Evolutionary conservation across 2,329 filamentous ascomycete species (phyloP).

Genomic region (Beauveria medogensis): DNA sequence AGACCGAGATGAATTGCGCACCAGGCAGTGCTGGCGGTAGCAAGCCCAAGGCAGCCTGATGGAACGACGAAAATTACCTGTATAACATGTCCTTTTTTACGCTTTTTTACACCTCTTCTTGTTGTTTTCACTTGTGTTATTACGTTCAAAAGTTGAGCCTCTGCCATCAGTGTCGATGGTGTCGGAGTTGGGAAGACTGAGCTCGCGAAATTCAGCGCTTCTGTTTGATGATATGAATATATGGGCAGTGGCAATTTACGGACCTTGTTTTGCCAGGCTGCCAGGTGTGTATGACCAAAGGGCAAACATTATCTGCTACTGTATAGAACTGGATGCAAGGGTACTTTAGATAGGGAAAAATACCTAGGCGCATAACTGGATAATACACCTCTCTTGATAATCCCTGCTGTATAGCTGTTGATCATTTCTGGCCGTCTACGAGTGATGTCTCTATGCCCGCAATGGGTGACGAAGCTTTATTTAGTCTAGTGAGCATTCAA

Average conservation of each 20-base stretch:
- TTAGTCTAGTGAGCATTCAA: neutral
- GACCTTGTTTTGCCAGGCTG: neutral
- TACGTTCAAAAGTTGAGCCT: neutral
- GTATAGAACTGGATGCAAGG: conserved; percentile 1
- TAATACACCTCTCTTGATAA: conserved; percentile 8
- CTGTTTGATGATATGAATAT: neutral
- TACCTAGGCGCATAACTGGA: conserved; percentile 5
- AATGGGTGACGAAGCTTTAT: too few species aligned
- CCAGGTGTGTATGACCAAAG: neutral
- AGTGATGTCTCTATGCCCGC: too few species aligned
- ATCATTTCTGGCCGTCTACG: too few species aligned
- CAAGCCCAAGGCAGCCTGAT: neutral
- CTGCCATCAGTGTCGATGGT: neutral
- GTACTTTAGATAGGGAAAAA: conserved; percentile 2
- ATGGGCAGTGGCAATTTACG: neutral
- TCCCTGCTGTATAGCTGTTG: neutral
- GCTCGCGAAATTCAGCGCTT: neutral
- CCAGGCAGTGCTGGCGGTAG: neutral
- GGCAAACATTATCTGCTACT: neutral
- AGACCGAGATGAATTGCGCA: neutral
- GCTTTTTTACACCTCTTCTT: neutral
- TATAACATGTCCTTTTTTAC: neutral
- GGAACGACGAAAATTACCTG: neutral
- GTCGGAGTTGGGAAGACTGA: neutral
- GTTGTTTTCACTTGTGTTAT: conserved; percentile 6